Evolutionary conservation across 176 grass and related monocot genomes (phyloP).

Genomic region (Melocanna baccifera): DNA sequence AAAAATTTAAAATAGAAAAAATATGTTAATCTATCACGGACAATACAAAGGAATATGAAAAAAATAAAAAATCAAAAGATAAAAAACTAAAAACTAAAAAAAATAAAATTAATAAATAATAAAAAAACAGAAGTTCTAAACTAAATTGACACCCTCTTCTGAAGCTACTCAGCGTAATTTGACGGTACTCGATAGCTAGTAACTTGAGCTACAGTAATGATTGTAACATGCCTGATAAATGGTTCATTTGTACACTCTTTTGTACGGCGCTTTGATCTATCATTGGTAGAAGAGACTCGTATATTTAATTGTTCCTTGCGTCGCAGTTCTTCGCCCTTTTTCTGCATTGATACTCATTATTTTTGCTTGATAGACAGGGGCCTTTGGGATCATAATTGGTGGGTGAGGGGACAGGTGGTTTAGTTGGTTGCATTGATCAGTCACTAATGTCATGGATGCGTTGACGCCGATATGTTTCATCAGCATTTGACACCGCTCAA

Average conservation of each 20-base stretch:
- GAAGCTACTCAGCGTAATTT: too few relatives aligned
- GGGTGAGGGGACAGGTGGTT: slow-evolving; percentile 38
- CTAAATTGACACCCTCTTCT: too few relatives aligned
- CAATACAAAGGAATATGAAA: too few relatives aligned
- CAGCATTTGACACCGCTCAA: too few relatives aligned
- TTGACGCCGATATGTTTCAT: neutral
- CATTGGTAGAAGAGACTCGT: neutral
- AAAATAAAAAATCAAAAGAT: too few relatives aligned
- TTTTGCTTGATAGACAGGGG: neutral
- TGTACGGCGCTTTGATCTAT: too few relatives aligned
- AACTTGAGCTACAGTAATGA: neutral
- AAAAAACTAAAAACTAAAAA: too few relatives aligned
- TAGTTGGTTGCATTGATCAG: neutral
- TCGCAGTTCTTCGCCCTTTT: neutral
- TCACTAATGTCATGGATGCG: slow-evolving; percentile 24
- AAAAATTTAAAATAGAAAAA: too few relatives aligned
- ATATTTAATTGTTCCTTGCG: too few relatives aligned
- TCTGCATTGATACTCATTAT: neutral
- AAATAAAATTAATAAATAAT: too few relatives aligned
- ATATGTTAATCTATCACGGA: too few relatives aligned
- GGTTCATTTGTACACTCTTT: neutral
- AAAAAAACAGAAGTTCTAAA: too few relatives aligned
- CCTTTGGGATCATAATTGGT: slow-evolving; percentile 29
- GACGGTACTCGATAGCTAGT: neutral
- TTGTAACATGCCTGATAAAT: neutral